Conservation (phyloP, 257 asterid genomes). For the Osmanthus fragrans region DNA sequence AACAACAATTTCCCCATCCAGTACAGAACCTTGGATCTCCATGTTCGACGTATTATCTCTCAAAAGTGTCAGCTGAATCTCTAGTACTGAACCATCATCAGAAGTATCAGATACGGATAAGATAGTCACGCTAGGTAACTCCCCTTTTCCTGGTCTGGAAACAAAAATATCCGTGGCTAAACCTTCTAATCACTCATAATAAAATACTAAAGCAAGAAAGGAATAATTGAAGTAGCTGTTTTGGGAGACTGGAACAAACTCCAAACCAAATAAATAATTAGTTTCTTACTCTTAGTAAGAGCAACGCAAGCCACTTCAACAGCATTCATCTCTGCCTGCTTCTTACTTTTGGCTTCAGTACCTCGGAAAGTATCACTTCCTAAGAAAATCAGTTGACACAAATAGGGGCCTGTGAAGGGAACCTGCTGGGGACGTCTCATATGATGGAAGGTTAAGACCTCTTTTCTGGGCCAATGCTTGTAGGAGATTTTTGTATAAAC, state of each 20-base stretch:
- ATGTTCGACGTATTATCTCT: too few relatives aligned
- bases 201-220: background rate
- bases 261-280: slow-evolving; percentile 6
- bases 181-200: background rate
- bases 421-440: slow-evolving; percentile 48
- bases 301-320: slow-evolving; percentile 63
- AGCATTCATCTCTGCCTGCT: slow-evolving; percentile 80
- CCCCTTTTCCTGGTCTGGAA: slow-evolving; percentile 51
- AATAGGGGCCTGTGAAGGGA: slow-evolving; percentile 49
- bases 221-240: background rate
- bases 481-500: slow-evolving; percentile 61
- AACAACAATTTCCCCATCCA: too few relatives aligned
- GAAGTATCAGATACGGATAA: slow-evolving; percentile 42
- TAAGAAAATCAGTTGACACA: slow-evolving; percentile 51
- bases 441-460: slow-evolving; percentile 52
- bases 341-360: slow-evolving; percentile 63
- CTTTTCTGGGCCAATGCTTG: slow-evolving; percentile 66
- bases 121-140: slow-evolving; percentile 44
- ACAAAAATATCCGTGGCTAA: slow-evolving; percentile 30
- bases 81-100: slow-evolving; percentile 43
- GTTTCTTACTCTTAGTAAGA: slow-evolving; percentile 49
- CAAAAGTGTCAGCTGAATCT: slow-evolving; percentile 77
- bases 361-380: slow-evolving; percentile 53
- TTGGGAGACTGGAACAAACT: slow-evolving; percentile 1
- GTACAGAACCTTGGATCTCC: too few relatives aligned